A percentile compares a stretch with the other conserved stretches of the same genome.
phyloP scores from a whole-genome alignment of 345 rosid species.

The Populus deltoides region DNA sequence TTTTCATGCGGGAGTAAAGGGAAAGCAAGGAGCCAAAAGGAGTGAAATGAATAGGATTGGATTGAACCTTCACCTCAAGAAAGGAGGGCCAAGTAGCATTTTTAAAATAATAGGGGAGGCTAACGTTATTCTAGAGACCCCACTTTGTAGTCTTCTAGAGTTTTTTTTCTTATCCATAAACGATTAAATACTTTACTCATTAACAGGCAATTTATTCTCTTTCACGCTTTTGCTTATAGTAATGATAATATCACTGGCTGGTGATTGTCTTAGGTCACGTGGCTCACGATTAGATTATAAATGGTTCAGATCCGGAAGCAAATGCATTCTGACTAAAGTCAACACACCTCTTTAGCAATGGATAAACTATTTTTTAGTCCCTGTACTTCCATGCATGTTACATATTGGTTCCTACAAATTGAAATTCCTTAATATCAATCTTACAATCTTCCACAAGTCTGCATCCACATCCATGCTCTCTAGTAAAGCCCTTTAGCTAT shows the following conservation, averaged over 20 bases:
- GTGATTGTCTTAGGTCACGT: neutral
- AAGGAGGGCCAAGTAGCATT: neutral
- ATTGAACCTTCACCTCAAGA: neutral
- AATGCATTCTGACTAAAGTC: neutral
- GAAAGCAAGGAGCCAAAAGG: neutral
- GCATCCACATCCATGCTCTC: no score
- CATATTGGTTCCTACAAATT: neutral
- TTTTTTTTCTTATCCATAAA: constrained; percentile 6
- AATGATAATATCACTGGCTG: neutral
- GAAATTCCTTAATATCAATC: neutral
- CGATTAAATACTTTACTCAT: neutral
- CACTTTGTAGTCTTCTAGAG: neutral
- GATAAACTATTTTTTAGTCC: neutral
- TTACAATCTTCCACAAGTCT: no score
- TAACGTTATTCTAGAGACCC: neutral
- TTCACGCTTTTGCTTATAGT: neutral
- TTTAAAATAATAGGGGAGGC: neutral
- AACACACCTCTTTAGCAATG: neutral
- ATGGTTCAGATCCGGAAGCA: neutral
- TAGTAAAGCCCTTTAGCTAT: no score
- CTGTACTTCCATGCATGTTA: neutral
- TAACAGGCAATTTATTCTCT: neutral
- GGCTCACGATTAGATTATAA: neutral
- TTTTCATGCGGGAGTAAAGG: constrained; percentile 4
- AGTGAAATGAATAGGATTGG: neutral